phyloP scores from a whole-genome alignment of 164 flowering plant species.

The Vitis rotundifolia region DNA sequence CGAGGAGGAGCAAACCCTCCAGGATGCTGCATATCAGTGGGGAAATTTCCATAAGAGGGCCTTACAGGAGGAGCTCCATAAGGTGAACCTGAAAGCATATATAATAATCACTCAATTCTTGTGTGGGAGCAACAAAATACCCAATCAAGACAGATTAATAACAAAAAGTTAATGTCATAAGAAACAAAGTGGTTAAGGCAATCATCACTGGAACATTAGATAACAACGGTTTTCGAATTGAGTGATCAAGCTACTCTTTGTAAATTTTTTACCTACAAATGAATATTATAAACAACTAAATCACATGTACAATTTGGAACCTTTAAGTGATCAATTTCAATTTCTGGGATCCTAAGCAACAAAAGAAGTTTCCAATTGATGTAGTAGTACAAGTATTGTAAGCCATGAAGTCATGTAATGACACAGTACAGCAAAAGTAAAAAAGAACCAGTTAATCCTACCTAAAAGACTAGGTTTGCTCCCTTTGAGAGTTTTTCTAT shows the following conservation, averaged over 20 bases:
- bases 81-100: conserved; percentile 23
- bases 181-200: no score
- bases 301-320: no score
- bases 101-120: background rate
- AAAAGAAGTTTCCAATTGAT: no score
- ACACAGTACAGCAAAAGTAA: no score
- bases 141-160: background rate
- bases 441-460: no score
- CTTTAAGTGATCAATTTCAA: no score
- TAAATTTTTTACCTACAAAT: background rate
- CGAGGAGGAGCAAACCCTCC: conserved; percentile 18
- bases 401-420: no score
- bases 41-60: conserved; percentile 14
- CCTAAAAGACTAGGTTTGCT: no score
- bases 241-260: no score
- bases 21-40: conserved; percentile 7
- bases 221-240: background rate
- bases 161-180: background rate
- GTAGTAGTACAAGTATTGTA: no score
- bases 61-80: conserved; percentile 24
- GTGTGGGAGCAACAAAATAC: background rate
- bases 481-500: no score
- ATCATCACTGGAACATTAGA: background rate
- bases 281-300: background rate
- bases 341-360: no score